phyloP scores from a whole-genome alignment of 2,329 filamentous ascomycete genomes.

The Immersiporthe knoxdaviesiana region DNA sequence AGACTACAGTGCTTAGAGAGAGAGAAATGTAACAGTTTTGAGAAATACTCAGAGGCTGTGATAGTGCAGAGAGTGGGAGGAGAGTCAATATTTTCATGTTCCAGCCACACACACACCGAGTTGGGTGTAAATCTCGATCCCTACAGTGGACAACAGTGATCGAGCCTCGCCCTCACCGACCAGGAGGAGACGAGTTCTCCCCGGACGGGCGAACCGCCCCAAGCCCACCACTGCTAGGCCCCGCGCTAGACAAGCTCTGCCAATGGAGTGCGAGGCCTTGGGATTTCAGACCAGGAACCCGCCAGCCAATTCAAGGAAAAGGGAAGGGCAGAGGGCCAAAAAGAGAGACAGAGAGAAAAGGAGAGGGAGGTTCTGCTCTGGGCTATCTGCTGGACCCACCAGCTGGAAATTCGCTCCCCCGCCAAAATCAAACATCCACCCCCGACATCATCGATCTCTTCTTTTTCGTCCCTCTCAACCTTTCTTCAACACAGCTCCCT shows the following conservation, averaged over 20 bases:
- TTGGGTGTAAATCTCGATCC: too few species aligned
- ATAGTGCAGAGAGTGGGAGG: too few species aligned
- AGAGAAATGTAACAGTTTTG: too few species aligned
- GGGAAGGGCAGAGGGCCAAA: too few species aligned
- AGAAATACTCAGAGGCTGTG: too few species aligned
- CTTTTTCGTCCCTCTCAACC: neutral
- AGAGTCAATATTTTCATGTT: too few species aligned
- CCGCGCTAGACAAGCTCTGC: constrained; percentile 1
- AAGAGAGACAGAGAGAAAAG: neutral
- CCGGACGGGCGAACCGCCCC: neutral
- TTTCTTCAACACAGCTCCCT: neutral
- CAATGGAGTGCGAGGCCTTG: neutral
- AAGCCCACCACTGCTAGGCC: neutral
- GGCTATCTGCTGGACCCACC: constrained; percentile 1
- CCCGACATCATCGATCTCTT: constrained; percentile 16
- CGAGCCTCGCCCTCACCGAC: neutral
- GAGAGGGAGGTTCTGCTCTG: neutral
- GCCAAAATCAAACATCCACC: constrained; percentile 10
- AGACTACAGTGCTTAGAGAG: neutral
- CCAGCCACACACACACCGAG: too few species aligned
- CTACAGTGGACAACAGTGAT: too few species aligned
- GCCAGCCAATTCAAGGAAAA: constrained; percentile 1
- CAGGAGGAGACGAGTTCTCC: too few species aligned
- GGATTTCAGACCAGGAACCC: neutral
- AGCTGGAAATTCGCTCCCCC: constrained; percentile 11